A percentile compares a stretch with the other conserved stretches of the same genome.
Evolutionary conservation across 805 yeast species (phyloP).

Genomic region (Nadsonia fulvescens): DNA sequence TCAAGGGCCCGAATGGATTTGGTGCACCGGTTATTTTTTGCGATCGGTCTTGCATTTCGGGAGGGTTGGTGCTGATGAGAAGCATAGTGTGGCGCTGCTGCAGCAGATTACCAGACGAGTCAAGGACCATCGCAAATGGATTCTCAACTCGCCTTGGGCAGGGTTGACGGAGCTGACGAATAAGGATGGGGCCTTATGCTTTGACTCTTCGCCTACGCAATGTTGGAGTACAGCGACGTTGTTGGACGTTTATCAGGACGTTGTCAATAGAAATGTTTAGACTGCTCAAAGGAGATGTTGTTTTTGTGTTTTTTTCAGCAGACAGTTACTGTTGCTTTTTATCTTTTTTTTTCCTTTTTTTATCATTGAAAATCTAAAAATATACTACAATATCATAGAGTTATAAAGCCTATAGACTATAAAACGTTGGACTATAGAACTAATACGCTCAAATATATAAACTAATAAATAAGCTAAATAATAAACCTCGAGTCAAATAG

Average conservation of each 20-base stretch:
- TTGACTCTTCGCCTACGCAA: conserved; percentile 86
- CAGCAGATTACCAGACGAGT: conserved; percentile 45
- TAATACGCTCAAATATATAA: no score
- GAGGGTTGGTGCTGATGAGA: conserved; percentile 18
- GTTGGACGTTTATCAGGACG: conserved; percentile 58
- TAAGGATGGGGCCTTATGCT: conserved; percentile 64
- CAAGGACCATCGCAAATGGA: conserved; percentile 49
- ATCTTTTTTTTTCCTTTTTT: no score
- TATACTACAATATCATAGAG: no score
- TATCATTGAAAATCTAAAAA: no score
- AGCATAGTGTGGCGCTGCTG: conserved; percentile 17
- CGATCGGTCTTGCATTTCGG: conserved; percentile 54
- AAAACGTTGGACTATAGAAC: no score
- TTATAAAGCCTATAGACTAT: no score
- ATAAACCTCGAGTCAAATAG: no score
- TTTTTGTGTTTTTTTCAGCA: conserved; percentile 3
- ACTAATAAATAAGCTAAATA: no score
- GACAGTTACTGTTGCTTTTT: no score
- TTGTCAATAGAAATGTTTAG: no score
- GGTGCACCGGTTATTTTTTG: conserved; percentile 77
- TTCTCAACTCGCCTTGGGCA: conserved; percentile 70
- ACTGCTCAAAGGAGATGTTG: no score
- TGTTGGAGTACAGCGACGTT: conserved; percentile 91
- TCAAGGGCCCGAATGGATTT: conserved; percentile 98
- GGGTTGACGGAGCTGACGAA: conserved; percentile 88